A percentile compares a stretch with the other conserved stretches of the same genome.
These are phyloP conservation scores for Glycyrrhiza uralensis DNA, from an alignment of 306 rosid species.

Conservation along the genomic window DNA sequence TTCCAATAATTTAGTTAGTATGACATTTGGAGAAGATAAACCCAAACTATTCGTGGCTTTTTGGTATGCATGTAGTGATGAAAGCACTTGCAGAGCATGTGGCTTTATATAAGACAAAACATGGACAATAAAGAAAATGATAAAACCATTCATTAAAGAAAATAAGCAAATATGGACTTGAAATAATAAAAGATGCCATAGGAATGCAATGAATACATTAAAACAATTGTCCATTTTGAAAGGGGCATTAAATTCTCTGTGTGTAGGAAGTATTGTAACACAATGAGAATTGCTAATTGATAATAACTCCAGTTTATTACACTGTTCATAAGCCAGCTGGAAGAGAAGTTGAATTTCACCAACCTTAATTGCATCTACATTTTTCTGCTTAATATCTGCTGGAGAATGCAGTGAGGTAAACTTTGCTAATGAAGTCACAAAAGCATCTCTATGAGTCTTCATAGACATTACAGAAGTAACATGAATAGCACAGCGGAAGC, in stretches of 20 bases:
- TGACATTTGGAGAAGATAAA: not conserved
- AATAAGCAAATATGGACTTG: not conserved
- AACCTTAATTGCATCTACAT: constrained; percentile 94
- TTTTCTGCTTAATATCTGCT: constrained; percentile 93
- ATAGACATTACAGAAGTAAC: constrained; percentile 94
- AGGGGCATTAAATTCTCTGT: not conserved
- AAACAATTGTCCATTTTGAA: constrained; percentile 21
- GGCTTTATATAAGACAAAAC: constrained; percentile 13
- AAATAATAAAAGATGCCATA: constrained; percentile 7
- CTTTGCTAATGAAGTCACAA: constrained; percentile 95
- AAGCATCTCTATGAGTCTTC: constrained; percentile 99
- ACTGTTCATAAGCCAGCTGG: constrained; percentile 7
- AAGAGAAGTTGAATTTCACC: constrained; percentile 36
- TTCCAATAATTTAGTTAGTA: not conserved
- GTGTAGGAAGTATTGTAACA: constrained; percentile 8
- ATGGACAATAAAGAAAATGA: not conserved
- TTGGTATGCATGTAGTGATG: not conserved
- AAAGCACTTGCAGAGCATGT: not conserved
- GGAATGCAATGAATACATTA: constrained; percentile 2
- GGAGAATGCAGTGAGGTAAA: constrained; percentile 97
- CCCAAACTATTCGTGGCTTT: not conserved
- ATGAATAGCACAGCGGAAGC: constrained; percentile 90
- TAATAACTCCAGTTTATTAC: not conserved
- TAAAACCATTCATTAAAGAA: not conserved
- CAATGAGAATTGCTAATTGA: not conserved